Evolutionary conservation across 176 grass and related monocot genomes (phyloP).

Genomic region (Oryza punctata): DNA sequence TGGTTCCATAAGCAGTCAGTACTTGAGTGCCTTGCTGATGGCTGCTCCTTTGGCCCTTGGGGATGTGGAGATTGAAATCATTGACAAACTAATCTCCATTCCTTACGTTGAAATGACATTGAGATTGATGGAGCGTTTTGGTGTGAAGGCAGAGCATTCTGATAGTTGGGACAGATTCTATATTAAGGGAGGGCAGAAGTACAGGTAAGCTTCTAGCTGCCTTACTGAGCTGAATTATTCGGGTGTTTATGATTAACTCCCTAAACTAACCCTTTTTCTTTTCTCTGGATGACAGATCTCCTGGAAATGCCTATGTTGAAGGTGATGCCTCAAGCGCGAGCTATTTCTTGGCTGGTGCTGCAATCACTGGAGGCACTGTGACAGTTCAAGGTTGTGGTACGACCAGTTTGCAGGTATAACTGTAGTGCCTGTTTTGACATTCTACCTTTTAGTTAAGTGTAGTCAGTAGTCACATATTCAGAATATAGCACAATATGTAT

Average conservation of each 20-base stretch:
- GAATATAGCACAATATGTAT: background rate
- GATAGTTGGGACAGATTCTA: constrained; percentile 95
- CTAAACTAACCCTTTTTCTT: constrained; percentile 22
- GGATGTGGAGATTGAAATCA: constrained; percentile 95
- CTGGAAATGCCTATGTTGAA: constrained; percentile 91
- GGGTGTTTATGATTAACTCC: background rate
- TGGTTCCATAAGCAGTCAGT: constrained; percentile 98
- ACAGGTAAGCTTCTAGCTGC: constrained; percentile 57
- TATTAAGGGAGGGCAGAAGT: constrained; percentile 92
- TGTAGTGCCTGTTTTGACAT: background rate
- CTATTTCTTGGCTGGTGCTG: constrained; percentile 98
- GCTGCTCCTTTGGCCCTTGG: constrained; percentile 92
- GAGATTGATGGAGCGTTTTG: constrained; percentile 94
- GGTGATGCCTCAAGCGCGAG: constrained; percentile 99
- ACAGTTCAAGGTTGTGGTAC: constrained; percentile 96
- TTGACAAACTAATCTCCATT: constrained; percentile 96
- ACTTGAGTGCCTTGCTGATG: constrained; percentile 94
- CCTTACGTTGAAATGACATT: constrained; percentile 99
- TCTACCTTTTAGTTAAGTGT: background rate
- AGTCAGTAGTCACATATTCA: background rate
- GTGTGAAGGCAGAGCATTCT: constrained; percentile 80
- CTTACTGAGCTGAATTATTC: background rate
- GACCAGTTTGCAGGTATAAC: constrained; percentile 85
- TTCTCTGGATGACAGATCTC: constrained; percentile 54
- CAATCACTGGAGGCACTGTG: constrained; percentile 93